phyloP scores from a whole-genome alignment of 768 basidiomycete species.

The Lentinula guzmanii region DNA sequence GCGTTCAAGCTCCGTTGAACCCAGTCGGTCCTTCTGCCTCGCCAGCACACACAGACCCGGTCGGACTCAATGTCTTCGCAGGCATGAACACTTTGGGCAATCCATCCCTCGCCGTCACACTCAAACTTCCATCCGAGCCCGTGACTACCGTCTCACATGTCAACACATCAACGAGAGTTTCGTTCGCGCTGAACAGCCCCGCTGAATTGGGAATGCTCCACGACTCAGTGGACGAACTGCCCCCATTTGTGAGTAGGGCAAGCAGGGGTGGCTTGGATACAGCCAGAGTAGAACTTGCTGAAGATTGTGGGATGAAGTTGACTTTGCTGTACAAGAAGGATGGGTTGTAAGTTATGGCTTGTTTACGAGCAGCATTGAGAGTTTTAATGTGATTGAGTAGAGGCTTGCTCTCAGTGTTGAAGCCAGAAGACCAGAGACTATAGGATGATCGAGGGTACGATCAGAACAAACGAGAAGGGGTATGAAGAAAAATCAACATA shows the following conservation, averaged over 20 bases:
- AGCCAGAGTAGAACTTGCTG: constrained; percentile 28
- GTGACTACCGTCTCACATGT: constrained; percentile 36
- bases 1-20: too few relatives aligned
- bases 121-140: constrained; percentile 34
- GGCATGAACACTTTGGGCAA: constrained; percentile 35
- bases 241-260: constrained; percentile 50
- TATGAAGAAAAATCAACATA: constrained; percentile 12
- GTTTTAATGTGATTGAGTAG: constrained; percentile 38
- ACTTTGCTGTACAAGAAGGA: constrained; percentile 45
- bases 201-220: constrained; percentile 18
- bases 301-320: constrained; percentile 33
- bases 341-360: constrained; percentile 34
- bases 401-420: constrained; percentile 36
- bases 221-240: constrained; percentile 19
- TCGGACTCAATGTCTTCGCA: constrained; percentile 12
- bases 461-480: neutral
- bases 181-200: constrained; percentile 37
- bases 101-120: constrained; percentile 31
- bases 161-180: constrained; percentile 46
- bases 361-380: constrained; percentile 48
- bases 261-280: constrained; percentile 54
- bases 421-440: constrained; percentile 59
- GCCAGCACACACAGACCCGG: constrained; percentile 9
- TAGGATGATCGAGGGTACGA: neutral
- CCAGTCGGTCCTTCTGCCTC: neutral